These are phyloP conservation scores for Acanthochlamys bracteata DNA, from an alignment of 106 monocot genomes.

Conservation along the genomic window DNA sequence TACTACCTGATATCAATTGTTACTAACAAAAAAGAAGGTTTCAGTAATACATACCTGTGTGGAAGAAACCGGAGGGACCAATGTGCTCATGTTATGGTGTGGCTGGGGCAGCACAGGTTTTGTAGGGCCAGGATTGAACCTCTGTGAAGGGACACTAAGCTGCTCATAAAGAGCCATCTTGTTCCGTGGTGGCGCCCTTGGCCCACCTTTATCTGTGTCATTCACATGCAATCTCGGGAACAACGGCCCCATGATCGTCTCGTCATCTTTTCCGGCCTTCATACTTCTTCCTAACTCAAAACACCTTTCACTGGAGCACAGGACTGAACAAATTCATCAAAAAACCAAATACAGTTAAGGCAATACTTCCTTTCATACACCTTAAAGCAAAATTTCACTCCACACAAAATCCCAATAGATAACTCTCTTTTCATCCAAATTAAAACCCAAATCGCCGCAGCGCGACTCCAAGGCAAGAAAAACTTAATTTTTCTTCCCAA, in stretches of 20 bases:
- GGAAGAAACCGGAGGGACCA: background rate
- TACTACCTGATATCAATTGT: background rate
- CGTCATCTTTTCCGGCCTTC: conserved; percentile 41
- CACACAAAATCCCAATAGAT: too few species aligned
- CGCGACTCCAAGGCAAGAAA: too few species aligned
- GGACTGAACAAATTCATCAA: background rate
- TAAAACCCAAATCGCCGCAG: too few species aligned
- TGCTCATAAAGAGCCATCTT: conserved; percentile 98
- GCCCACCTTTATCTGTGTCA: conserved; percentile 74
- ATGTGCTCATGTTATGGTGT: conserved; percentile 11
- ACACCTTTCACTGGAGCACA: background rate
- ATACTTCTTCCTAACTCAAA: conserved; percentile 4
- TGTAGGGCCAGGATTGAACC: conserved; percentile 26
- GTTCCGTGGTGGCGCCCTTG: conserved; percentile 92
- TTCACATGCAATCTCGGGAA: conserved; percentile 95
- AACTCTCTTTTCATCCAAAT: too few species aligned
- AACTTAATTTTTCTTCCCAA: too few species aligned
- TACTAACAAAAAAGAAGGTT: background rate
- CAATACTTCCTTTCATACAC: too few species aligned
- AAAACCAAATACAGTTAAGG: background rate
- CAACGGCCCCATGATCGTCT: conserved; percentile 42
- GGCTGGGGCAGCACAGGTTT: conserved; percentile 12
- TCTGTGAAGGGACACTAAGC: conserved; percentile 67
- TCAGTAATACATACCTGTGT: background rate
- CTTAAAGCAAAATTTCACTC: too few species aligned